Conservation (phyloP, 2,329 filamentous ascomycete species). For the Akanthomyces lecanii region DNA sequence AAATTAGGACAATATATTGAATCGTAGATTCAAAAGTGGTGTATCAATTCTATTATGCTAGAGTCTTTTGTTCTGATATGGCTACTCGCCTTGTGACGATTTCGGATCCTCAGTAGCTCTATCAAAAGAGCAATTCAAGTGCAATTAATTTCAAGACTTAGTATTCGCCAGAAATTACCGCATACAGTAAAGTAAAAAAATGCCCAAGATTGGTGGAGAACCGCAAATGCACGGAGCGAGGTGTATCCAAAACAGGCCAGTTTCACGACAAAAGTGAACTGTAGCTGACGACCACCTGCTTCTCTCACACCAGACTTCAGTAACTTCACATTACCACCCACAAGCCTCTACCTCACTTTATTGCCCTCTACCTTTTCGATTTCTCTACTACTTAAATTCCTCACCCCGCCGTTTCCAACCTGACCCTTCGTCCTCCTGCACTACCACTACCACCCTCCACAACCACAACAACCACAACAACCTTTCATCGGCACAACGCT, state of each 20-base stretch:
- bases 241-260: background rate
- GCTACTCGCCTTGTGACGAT: background rate
- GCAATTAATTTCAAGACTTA: background rate
- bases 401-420: background rate
- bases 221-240: background rate
- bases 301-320: background rate
- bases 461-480: background rate
- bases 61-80: background rate
- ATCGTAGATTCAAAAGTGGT: too few species aligned
- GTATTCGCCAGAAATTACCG: background rate
- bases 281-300: background rate
- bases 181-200: background rate
- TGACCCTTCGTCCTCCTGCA: background rate
- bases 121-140: background rate
- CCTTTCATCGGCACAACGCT: background rate
- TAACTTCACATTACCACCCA: background rate
- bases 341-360: background rate
- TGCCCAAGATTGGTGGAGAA: background rate
- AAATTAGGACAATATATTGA: background rate
- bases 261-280: slow-evolving; percentile 3
- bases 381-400: background rate
- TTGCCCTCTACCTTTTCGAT: background rate
- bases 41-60: too few species aligned
- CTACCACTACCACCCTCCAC: background rate
- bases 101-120: background rate